Conservation (phyloP, 139 green algal genomes). For the Raphidocelis subcapitata region DNA sequence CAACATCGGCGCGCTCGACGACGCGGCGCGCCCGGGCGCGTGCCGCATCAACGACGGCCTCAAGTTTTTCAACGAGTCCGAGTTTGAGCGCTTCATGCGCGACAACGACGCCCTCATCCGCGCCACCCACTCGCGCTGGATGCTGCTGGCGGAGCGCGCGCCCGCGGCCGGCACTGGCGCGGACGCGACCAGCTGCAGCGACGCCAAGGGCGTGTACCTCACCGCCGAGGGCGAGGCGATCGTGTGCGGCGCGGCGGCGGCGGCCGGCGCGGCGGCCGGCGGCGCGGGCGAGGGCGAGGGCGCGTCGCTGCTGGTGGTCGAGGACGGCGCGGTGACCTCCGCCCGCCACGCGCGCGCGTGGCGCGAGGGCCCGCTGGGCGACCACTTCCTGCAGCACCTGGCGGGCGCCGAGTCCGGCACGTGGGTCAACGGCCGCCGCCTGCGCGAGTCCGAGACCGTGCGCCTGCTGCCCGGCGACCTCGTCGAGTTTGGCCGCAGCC, state of each 20-base stretch:
- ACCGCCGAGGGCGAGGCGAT: not conserved
- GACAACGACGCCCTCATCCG: constrained; percentile 67
- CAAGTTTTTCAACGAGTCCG: constrained; percentile 56
- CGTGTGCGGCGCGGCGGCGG: not conserved
- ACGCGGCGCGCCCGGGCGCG: constrained; percentile 2
- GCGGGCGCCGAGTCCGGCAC: constrained; percentile 46
- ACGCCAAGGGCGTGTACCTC: constrained; percentile 45
- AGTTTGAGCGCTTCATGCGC: constrained; percentile 61
- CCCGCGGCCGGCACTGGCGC: not conserved
- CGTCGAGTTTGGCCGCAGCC: constrained; percentile 56
- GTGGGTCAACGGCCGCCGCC: constrained; percentile 62
- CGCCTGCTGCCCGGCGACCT: constrained; percentile 55
- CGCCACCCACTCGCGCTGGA: constrained; percentile 66
- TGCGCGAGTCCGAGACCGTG: constrained; percentile 20
- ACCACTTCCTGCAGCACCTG: constrained; percentile 54
- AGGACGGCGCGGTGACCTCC: constrained; percentile 15
- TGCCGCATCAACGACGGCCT: constrained; percentile 29
- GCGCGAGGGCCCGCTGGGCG: not conserved
- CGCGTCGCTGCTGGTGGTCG: constrained; percentile 27
- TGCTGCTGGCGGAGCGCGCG: constrained; percentile 57
- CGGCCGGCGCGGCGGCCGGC: not conserved
- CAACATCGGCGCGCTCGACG: constrained; percentile 55
- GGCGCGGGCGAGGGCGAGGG: constrained; percentile 1
- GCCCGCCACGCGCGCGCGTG: constrained; percentile 31
- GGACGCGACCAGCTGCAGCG: constrained; percentile 13